Percentiles rank a stretch among this genome's conserved stretches.
Evolutionary conservation across 768 basidiomycete genomes (phyloP).

Genomic region (Plicaturopsis crispa): DNA sequence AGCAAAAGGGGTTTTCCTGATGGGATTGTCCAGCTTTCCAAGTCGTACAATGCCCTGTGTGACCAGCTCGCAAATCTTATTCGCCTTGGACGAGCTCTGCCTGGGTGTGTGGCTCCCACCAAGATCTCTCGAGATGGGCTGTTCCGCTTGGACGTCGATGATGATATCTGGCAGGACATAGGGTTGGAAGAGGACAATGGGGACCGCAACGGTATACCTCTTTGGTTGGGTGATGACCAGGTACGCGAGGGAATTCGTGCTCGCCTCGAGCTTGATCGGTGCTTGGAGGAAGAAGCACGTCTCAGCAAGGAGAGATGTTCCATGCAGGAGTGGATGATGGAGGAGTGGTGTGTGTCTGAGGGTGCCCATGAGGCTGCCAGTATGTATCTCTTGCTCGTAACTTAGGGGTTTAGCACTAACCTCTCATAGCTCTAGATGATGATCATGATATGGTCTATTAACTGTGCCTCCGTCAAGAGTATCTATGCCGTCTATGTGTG

Average conservation of each 20-base stretch:
- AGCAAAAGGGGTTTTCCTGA: too few species aligned
- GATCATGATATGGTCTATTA: slow-evolving; percentile 2
- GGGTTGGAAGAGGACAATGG: slow-evolving; percentile 17
- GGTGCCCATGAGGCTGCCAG: slow-evolving; percentile 7
- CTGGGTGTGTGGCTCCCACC: slow-evolving; percentile 13
- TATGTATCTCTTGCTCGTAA: background rate
- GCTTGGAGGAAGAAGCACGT: slow-evolving; percentile 17
- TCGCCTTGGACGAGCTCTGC: slow-evolving; percentile 12
- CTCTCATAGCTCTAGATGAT: background rate
- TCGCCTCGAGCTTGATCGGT: slow-evolving; percentile 14
- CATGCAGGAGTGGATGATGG: slow-evolving; percentile 18
- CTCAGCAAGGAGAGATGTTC: slow-evolving; percentile 11
- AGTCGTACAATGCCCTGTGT: slow-evolving; percentile 22
- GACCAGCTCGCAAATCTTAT: slow-evolving; percentile 15
- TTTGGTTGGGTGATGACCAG: slow-evolving; percentile 13
- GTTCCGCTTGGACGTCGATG: slow-evolving; percentile 27
- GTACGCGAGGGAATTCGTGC: slow-evolving; percentile 11
- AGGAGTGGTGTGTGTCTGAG: slow-evolving; percentile 15
- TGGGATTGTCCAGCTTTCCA: slow-evolving; percentile 15
- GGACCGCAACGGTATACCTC: slow-evolving; percentile 7
- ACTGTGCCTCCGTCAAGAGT: background rate
- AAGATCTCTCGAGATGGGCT: slow-evolving; percentile 15
- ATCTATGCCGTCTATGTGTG: background rate
- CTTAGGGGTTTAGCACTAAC: background rate
- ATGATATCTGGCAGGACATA: slow-evolving; percentile 26